Evolutionary conservation across 768 basidiomycete genomes (phyloP).

Genomic region (Psilocybe cubensis): DNA sequence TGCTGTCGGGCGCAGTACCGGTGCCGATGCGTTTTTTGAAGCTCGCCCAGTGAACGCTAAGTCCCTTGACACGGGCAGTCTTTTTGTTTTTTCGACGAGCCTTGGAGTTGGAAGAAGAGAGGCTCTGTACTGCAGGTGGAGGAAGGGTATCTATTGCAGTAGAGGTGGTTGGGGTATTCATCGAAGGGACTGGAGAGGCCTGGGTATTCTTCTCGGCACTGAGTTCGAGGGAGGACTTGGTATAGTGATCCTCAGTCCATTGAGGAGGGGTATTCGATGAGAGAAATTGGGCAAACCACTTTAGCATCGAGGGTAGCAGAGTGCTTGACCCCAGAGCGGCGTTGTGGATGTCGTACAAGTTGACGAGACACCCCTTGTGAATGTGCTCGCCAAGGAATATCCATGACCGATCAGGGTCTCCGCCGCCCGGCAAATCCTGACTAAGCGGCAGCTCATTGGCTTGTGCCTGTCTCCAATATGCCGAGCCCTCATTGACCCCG

Average conservation of each 20-base stretch:
- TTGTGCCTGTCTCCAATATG: constrained; percentile 1
- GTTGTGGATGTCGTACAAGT: constrained; percentile 7
- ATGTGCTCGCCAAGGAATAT: constrained; percentile 3
- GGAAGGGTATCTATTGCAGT: constrained; percentile 35
- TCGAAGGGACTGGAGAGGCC: constrained; percentile 5
- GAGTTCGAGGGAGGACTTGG: constrained; percentile 11
- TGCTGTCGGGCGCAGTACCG: constrained; percentile 58
- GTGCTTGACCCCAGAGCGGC: not conserved
- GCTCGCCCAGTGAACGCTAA: constrained; percentile 50
- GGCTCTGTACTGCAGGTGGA: constrained; percentile 42
- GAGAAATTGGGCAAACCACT: constrained; percentile 24
- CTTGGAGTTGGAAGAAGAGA: constrained; percentile 18
- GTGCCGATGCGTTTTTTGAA: constrained; percentile 59
- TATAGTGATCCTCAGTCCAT: constrained; percentile 21
- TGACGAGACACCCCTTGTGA: constrained; percentile 22
- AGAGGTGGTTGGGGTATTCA: constrained; percentile 6
- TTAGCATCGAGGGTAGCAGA: constrained; percentile 21
- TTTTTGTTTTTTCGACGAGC: constrained; percentile 36
- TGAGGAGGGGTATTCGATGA: constrained; percentile 6
- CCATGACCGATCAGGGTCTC: constrained; percentile 7
- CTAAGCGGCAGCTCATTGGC: constrained; percentile 1
- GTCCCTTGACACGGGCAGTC: constrained; percentile 37
- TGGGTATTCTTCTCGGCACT: constrained; percentile 19
- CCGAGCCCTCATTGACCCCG: not conserved
- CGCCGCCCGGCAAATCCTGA: constrained; percentile 7